phyloP scores from a whole-genome alignment of 768 basidiomycete species.

The Termitomyces sp. region DNA sequence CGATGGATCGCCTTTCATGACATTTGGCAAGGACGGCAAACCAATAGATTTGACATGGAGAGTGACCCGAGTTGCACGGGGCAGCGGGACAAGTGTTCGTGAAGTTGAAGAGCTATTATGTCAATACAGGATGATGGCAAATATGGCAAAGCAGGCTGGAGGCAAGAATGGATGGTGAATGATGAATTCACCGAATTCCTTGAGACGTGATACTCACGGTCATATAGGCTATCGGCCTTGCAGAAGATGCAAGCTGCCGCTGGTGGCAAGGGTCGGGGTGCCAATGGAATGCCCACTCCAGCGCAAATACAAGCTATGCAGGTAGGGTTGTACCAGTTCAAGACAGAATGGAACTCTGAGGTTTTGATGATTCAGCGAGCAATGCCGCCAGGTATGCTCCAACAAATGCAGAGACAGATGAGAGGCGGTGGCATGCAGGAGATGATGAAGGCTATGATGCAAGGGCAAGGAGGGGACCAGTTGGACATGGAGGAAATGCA shows the following conservation, averaged over 20 bases:
- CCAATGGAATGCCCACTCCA: constrained; percentile 86
- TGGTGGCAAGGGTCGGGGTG: constrained; percentile 83
- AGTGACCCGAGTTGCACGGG: constrained; percentile 84
- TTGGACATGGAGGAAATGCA: constrained; percentile 95
- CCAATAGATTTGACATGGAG: constrained; percentile 87
- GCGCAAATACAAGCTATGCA: constrained; percentile 95
- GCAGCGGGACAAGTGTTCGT: constrained; percentile 90
- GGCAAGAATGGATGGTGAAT: constrained; percentile 92
- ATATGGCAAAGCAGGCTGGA: constrained; percentile 97
- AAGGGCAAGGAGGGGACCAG: constrained; percentile 86
- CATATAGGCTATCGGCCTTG: constrained; percentile 72
- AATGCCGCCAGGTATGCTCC: constrained; percentile 93
- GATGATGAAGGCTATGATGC: constrained; percentile 99
- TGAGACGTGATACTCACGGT: neutral
- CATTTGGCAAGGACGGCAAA: constrained; percentile 76
- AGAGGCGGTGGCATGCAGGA: constrained; percentile 88
- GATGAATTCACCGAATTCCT: neutral
- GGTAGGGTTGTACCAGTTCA: constrained; percentile 39
- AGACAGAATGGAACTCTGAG: neutral
- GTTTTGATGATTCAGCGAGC: constrained; percentile 52
- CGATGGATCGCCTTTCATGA: constrained; percentile 90
- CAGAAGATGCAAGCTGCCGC: constrained; percentile 91
- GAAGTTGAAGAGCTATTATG: constrained; percentile 98
- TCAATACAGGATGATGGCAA: constrained; percentile 98
- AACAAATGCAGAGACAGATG: constrained; percentile 86